Evolutionary conservation across 805 yeast species (phyloP), one percentile per base, ranked within the genome.

Genomic region (Sungouiozyma ichnusensis): DNA sequence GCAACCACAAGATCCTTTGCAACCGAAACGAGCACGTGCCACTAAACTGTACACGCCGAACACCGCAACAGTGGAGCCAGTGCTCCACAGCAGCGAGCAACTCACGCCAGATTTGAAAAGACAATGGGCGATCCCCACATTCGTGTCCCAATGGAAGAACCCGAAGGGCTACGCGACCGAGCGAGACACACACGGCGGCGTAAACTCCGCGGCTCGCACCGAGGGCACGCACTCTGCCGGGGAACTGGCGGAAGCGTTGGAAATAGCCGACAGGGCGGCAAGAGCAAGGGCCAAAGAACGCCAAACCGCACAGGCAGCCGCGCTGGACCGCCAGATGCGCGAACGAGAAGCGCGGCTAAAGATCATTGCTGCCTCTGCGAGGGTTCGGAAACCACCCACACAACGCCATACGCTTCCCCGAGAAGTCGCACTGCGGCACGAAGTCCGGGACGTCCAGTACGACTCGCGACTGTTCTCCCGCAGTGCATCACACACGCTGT

Each of bases 121-220:
- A 20, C 72, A 75, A 46, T 90, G 97, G 96, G 71, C 73, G 38
- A 86, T 92, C 24, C 97, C 97, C 0, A 79, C 95, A 0, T 85
- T 94, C 1, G 75, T 90, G 0, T 90, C 97, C 1, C 86, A 85
- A 59, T 92, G 97, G 97, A 88, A 87, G 60, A 92, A 92, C 60
- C 85, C 88, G 15, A 82, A 84, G 51, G 97, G 97, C 1, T 85
- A 78, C 56, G 78, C 95, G 1, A 79, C 88, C 36, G 77, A 24
- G 9, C 29, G 84, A 82, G 53, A 68, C 97, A 45, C 66, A 85
- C 42, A 71, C 77, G 2, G 71, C 73, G 13, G 72, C 67, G 42
- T n/a, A n/a, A n/a, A n/a, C n/a, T n/a, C n/a, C n/a, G n/a, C n/a
- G n/a, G n/a, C n/a, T n/a, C n/a, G 69, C 69, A 13, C 61, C 58